These are phyloP conservation scores for Saxophila tyrrhenica DNA, from an alignment of 495 filamentous ascomycete genomes.

Conservation along the genomic window DNA sequence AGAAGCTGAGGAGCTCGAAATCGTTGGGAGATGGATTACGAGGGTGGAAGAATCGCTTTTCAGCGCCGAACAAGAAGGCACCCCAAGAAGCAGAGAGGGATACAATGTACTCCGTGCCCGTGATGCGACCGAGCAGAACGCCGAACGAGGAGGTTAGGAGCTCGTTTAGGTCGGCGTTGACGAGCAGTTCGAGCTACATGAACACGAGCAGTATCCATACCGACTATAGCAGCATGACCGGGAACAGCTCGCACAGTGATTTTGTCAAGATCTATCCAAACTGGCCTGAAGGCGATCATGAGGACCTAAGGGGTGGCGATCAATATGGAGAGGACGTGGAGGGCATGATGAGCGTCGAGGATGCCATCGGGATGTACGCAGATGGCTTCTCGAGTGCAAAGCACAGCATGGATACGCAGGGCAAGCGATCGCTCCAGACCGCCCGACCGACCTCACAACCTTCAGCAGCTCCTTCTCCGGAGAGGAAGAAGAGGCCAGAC, in stretches of 20 bases:
- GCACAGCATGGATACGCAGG: constrained; percentile 27
- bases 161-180: constrained; percentile 16
- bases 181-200: constrained; percentile 15
- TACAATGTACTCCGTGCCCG: constrained; percentile 1
- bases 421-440: constrained; percentile 12
- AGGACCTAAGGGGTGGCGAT: constrained; percentile 19
- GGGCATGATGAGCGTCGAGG: not conserved
- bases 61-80: not conserved
- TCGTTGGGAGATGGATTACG: constrained; percentile 11
- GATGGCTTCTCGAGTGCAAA: constrained; percentile 50
- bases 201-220: constrained; percentile 49
- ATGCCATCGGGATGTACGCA: constrained; percentile 82
- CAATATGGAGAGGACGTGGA: constrained; percentile 10
- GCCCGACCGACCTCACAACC: constrained; percentile 6
- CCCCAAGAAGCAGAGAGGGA: not conserved
- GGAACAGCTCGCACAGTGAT: constrained; percentile 60
- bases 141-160: constrained; percentile 1
- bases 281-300: constrained; percentile 13
- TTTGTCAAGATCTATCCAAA: constrained; percentile 30
- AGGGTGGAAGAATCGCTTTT: constrained; percentile 11
- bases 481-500: constrained; percentile 1
- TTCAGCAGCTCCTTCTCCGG: not conserved
- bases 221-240: constrained; percentile 75
- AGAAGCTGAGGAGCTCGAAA: constrained; percentile 10
- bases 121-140: constrained; percentile 3